Evolutionary conservation across 495 filamentous ascomycete genomes (phyloP), one percentile per base, ranked within the genome.

Genomic region (Penicillium paxilli): DNA sequence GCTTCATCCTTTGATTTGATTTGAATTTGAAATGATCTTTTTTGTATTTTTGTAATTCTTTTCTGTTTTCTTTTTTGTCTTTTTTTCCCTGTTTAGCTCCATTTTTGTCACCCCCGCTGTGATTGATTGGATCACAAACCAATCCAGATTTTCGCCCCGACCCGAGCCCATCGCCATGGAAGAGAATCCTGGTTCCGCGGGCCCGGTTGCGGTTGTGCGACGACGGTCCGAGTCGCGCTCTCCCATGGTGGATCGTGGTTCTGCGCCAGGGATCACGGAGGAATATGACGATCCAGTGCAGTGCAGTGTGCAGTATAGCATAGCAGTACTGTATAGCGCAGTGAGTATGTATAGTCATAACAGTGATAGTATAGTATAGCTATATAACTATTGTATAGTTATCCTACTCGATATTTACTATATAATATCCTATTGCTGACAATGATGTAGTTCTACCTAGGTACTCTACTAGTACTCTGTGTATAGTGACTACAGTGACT

Each of bases 131-230:
- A 47, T 58, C 47, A 49, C 46, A 44, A 54, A 25, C 24, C 21
- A 53, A 54, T 48, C 25, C 32, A 45, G 37, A 35, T 35, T 57
- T 57, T 63, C 64, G 60, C 52, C 61, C 64, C 64, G 64, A 64
- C 51, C 64, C 64, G 64, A 51, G 58, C 64, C 64, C 60, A 66
- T 66, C 60, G 51, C 63, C 63, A 58, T 66, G 63, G 63, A 47
- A 54, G 46, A 54, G 41, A 47, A 63, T 60, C 57, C 60, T 66
- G 57, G 64, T 66, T 62, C 61, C 64, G 60, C 64, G 64, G 64
- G 64, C 60, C 64, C 60, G 64, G 64, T 64, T 66, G 64, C 64
- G 64, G 64, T 66, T 66, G 60, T 64, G 58, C 64, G 55, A 61
- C 57, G 49, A 61, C 57, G 57, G 60, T 57, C 62, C 62, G 62